Base-by-base conservation (phyloP, 768 basidiomycete species). In the Symmetrospora coprosmae region DNA sequence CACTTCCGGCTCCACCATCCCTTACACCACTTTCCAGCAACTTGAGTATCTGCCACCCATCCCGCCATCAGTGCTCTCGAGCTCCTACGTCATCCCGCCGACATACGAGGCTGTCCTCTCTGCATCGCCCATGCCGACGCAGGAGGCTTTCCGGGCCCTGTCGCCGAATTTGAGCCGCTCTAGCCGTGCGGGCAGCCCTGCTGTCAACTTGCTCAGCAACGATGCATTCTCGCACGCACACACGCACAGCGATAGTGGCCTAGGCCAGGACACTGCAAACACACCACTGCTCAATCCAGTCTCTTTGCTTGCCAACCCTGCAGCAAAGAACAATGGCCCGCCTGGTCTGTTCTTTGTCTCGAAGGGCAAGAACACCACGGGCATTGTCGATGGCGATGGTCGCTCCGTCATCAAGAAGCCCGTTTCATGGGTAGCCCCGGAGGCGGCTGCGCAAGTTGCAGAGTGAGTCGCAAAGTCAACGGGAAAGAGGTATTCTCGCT, bases 11-110 rank as follows among this genome's bases (percentile, higher is more conserved):
- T n/a, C n/a, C n/a, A n/a, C 17, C 37, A 7, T 35, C 9, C 62
- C 87, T 30, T 92, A 90, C 70, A 87, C 85, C 19, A 90, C 87
- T 6, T 91, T 92, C 74, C 89, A 90, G 69, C 88, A 92, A 73
- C 75, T 92, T 16, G 78, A 77, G 7, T 90, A 87, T 68, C 80
- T 89, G 2, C 88, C 88, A 9, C 82, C 79, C 50, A 87, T 92
- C 67, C 88, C 88, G n/a, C 76, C 90, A 53, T 84, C 85, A 27
- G 80, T 84, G 0, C 85, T 92, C 53, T 85, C 87, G 28, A 86
- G 90, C 68, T 86, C 89, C 39, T 92, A 86, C 72, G 80, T 87
- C 60, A 92, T 92, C 50, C 88, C 88, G 7, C 88, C 88, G 0
- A 87, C 87, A 62, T 92, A 92, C 72, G 79, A 82, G 13, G 77